Conservation (phyloP, 2,329 filamentous ascomycete genomes). For the Magnaporthiopsis incrustans region DNA sequence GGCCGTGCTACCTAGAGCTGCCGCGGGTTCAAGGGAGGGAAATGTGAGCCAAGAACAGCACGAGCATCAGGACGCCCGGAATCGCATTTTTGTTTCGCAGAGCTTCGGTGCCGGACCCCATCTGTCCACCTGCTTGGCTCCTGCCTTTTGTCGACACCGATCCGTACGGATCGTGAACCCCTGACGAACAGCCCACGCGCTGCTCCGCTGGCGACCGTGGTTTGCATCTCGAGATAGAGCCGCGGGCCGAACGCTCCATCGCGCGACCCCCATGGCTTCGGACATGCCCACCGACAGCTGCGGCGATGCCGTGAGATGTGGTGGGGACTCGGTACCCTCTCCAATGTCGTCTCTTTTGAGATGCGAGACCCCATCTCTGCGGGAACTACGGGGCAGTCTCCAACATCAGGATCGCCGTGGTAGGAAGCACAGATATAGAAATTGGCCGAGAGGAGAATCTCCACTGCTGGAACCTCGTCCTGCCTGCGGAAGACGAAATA, state of each 20-base stretch:
- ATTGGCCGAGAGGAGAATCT: background rate
- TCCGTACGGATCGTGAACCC: background rate
- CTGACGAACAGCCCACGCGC: background rate
- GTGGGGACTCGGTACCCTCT: too few species aligned
- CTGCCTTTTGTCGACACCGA: background rate
- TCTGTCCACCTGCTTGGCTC: background rate
- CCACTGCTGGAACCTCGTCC: background rate
- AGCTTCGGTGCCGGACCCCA: background rate
- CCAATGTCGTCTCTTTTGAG: too few species aligned
- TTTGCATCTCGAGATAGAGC: too few species aligned
- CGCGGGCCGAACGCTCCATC: too few species aligned
- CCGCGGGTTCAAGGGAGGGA: background rate
- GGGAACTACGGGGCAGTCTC: background rate
- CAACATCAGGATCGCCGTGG: background rate
- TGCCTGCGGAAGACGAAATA: background rate
- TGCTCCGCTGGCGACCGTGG: background rate
- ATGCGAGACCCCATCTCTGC: too few species aligned
- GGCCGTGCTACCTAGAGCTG: background rate
- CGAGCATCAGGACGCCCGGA: too few species aligned
- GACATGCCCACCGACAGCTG: too few species aligned
- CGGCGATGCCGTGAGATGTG: too few species aligned
- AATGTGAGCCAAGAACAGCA: background rate
- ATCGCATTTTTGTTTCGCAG: background rate
- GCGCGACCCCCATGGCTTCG: too few species aligned
- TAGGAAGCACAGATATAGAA: background rate